phyloP scores from a whole-genome alignment of 2,329 filamentous ascomycete genomes.

The Colletotrichum sp. region DNA sequence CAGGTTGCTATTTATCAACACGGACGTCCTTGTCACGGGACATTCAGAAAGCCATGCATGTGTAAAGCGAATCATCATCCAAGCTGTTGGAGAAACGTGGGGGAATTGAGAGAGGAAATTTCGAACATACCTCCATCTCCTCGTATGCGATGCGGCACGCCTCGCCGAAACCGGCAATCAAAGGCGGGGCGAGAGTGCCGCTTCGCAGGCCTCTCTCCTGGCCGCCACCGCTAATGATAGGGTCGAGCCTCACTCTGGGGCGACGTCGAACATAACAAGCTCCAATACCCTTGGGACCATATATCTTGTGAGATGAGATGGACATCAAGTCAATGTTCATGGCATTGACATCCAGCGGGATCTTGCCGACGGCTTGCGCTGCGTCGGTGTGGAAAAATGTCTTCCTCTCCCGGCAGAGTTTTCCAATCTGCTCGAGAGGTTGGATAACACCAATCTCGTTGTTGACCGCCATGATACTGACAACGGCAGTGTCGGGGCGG shows the following conservation, averaged over 20 bases:
- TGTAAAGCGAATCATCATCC: slow-evolving; percentile 82
- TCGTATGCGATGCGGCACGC: slow-evolving; percentile 90
- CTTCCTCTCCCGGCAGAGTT: slow-evolving; percentile 88
- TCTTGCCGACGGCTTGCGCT: slow-evolving; percentile 98
- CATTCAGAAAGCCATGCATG: slow-evolving; percentile 93
- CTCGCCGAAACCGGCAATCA: slow-evolving; percentile 93
- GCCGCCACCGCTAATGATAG: slow-evolving; percentile 94
- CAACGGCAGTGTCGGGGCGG: slow-evolving; percentile 85
- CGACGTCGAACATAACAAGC: slow-evolving; percentile 94
- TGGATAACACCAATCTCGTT: slow-evolving; percentile 99
- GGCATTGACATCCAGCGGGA: slow-evolving; percentile 93
- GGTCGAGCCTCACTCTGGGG: slow-evolving; percentile 91
- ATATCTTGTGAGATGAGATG: slow-evolving; percentile 98
- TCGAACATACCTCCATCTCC: slow-evolving; percentile 81
- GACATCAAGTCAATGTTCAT: slow-evolving; percentile 99
- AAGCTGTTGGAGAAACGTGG: slow-evolving; percentile 23
- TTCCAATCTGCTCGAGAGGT: slow-evolving; percentile 90
- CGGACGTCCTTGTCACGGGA: slow-evolving; percentile 62
- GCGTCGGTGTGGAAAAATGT: slow-evolving; percentile 98
- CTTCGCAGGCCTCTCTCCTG: slow-evolving; percentile 95
- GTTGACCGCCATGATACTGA: slow-evolving; percentile 99
- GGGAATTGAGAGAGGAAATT: slow-evolving; percentile 8
- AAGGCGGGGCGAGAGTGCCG: slow-evolving; percentile 87
- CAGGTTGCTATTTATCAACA: slow-evolving; percentile 72
- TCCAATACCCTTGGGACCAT: slow-evolving; percentile 95